Evolutionary conservation across 2,329 filamentous ascomycete genomes (phyloP), one percentile per base, ranked within the genome.

Genomic region (Neospermospora avenae): DNA sequence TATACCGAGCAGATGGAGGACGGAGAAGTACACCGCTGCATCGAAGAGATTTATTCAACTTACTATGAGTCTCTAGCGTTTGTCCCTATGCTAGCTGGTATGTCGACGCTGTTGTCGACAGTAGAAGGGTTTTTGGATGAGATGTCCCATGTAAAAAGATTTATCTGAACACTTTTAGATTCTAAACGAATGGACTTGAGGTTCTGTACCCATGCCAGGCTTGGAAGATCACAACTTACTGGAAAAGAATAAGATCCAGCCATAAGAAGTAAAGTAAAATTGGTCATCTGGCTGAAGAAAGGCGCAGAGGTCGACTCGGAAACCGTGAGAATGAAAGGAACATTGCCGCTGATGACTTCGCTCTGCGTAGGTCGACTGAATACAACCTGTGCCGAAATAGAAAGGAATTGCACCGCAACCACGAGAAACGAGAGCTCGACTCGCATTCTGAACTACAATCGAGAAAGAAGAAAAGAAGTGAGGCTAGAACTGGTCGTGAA

Each of bases 231-330:
- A 54, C 16, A 14, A 55, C 62, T 60, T 49, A 64, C 62, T 28
- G 57, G 58, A 39, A 57, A 60, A 46, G 31, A 28, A 49, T 62
- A 60, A 41, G 39, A 56, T 7, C 62, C 62, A 22, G 62, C 35
- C 25, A 62, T 41, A 24, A 64, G 57, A 35, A 56, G 49, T 14
- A 64, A 34, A 16, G 54, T 55, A 37, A 62, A 62, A 16, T 57
- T 56, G 14, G 48, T 60, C 62, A 64, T 64, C 28, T 64, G 62
- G 24, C 54, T 59, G 22, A 61, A 64, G 18, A 58, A 60, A n/a
- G 62, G 62, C n/a, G 55, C 57, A 13, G 52, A 54, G 5, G 25
- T 46, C 13, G 59, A 55, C 16, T 64, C 62, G 3, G 34, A 39
- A 8, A 59, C 39, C 4, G 59, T 55, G 6, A 64, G 57, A 16